These are phyloP conservation scores for Coemansia sp. DNA, from an alignment of 192 early-diverging fungal genomes.

Conservation along the genomic window DNA sequence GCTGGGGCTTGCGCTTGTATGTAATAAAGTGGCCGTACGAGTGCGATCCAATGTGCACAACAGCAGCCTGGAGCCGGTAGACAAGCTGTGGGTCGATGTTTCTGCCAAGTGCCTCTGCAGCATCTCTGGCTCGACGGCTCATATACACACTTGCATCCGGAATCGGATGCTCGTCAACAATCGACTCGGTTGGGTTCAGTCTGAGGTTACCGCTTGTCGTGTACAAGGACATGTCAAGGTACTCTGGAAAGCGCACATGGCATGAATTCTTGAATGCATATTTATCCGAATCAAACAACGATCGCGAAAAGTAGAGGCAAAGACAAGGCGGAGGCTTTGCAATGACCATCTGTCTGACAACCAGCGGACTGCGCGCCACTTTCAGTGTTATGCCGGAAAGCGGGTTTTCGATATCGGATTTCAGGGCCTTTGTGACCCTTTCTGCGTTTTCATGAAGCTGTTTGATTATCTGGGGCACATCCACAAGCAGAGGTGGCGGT, in stretches of 20 bases:
- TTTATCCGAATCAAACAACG: slow-evolving; percentile 71
- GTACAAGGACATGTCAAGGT: slow-evolving; percentile 72
- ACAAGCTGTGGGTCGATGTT: slow-evolving; percentile 32
- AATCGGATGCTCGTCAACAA: slow-evolving; percentile 34
- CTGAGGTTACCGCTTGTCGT: slow-evolving; percentile 63
- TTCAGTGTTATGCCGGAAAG: slow-evolving; percentile 48
- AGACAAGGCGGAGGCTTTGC: slow-evolving; percentile 76
- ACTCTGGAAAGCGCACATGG: slow-evolving; percentile 78
- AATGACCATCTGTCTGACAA: slow-evolving; percentile 79
- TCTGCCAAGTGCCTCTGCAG: slow-evolving; percentile 34
- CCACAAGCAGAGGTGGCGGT: slow-evolving; percentile 37
- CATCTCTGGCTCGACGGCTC: slow-evolving; percentile 34
- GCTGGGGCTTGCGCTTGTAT: slow-evolving; percentile 64
- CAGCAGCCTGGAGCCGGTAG: slow-evolving; percentile 82
- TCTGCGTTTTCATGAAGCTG: slow-evolving; percentile 32
- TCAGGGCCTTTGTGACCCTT: slow-evolving; percentile 45
- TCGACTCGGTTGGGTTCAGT: slow-evolving; percentile 59
- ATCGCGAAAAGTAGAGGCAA: slow-evolving; percentile 84
- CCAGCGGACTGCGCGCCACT: slow-evolving; percentile 51
- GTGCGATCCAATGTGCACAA: slow-evolving; percentile 90
- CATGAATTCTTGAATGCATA: slow-evolving; percentile 79
- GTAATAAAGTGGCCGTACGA: slow-evolving; percentile 95
- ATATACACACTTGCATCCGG: background rate
- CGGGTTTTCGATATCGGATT: slow-evolving; percentile 48
- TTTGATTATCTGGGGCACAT: slow-evolving; percentile 35